These are phyloP conservation scores for Penicillium capsulatum DNA, from an alignment of 2,329 filamentous ascomycete species.

Conservation along the genomic window DNA sequence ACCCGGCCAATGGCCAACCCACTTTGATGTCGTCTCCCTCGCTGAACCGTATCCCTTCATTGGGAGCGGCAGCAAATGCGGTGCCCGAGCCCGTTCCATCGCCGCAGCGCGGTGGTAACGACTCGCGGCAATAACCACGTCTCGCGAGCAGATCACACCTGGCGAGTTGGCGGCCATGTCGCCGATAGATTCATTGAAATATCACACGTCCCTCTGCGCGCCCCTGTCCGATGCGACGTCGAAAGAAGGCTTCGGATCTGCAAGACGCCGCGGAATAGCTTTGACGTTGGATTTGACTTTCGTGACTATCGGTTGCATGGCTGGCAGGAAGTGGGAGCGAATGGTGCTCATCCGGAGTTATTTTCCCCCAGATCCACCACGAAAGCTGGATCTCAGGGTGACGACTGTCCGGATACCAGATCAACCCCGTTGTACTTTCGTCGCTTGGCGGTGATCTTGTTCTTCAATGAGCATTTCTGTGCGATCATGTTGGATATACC, in stretches of 20 bases:
- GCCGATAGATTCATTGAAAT: too few species aligned
- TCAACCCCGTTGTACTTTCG: background rate
- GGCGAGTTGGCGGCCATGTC: too few species aligned
- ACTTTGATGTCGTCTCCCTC: slow-evolving; percentile 32
- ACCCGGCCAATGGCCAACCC: slow-evolving; percentile 22
- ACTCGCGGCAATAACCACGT: slow-evolving; percentile 3
- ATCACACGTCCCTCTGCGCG: too few species aligned
- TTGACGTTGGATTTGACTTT: slow-evolving; percentile 12
- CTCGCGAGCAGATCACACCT: too few species aligned
- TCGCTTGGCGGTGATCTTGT: background rate
- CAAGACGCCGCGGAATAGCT: background rate
- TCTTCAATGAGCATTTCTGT: background rate
- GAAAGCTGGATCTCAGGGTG: slow-evolving; percentile 1
- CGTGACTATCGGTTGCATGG: slow-evolving; percentile 1
- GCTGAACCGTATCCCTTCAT: slow-evolving; percentile 30
- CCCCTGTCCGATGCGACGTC: background rate
- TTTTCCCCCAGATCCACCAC: slow-evolving; percentile 9
- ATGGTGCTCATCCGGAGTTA: slow-evolving; percentile 13
- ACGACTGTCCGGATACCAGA: background rate
- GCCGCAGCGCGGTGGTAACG: slow-evolving; percentile 14
- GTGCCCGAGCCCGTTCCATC: slow-evolving; percentile 24
- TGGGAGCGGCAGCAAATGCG: slow-evolving; percentile 26
- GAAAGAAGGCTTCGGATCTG: too few species aligned
- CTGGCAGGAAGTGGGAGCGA: slow-evolving; percentile 6
- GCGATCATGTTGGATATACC: too few species aligned